These are phyloP conservation scores for Psilocybe subaeruginosa DNA, from an alignment of 768 basidiomycete genomes.

Conservation along the genomic window DNA sequence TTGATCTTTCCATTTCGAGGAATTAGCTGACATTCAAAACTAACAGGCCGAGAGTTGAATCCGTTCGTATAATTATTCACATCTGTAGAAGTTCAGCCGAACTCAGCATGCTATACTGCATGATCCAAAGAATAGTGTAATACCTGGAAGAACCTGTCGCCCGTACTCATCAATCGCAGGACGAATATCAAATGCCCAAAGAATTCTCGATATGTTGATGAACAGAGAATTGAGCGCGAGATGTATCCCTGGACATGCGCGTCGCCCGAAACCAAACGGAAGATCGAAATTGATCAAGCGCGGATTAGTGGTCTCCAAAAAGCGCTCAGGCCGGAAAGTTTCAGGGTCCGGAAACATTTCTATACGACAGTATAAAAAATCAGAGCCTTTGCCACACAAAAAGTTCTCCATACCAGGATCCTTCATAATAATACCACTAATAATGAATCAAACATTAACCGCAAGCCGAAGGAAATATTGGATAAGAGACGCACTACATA, in stretches of 20 bases:
- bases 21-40: conserved; percentile 32
- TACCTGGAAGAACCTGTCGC: conserved; percentile 3
- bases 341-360: conserved; percentile 38
- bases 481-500: conserved; percentile 24
- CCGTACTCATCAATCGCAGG: conserved; percentile 20
- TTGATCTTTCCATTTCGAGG: conserved; percentile 24
- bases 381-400: too few species aligned
- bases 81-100: conserved; percentile 19
- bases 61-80: conserved; percentile 33
- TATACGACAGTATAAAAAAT: background rate
- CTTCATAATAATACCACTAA: conserved; percentile 35
- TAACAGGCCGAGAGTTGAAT: conserved; percentile 36
- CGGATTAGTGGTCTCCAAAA: conserved; percentile 33
- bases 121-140: background rate
- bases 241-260: conserved; percentile 40
- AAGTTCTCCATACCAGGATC: conserved; percentile 27
- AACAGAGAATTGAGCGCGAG: conserved; percentile 37
- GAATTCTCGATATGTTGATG: conserved; percentile 36
- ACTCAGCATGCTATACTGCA: background rate
- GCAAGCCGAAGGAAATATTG: background rate
- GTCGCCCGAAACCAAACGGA: conserved; percentile 44
- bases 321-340: conserved; percentile 42
- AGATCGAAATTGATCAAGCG: conserved; percentile 34
- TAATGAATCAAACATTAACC: background rate
- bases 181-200: conserved; percentile 38